Evolutionary conservation across 31 red algal genomes (phyloP), one percentile per base, ranked within the genome.

Genomic region (Asparagopsis taxiformis): DNA sequence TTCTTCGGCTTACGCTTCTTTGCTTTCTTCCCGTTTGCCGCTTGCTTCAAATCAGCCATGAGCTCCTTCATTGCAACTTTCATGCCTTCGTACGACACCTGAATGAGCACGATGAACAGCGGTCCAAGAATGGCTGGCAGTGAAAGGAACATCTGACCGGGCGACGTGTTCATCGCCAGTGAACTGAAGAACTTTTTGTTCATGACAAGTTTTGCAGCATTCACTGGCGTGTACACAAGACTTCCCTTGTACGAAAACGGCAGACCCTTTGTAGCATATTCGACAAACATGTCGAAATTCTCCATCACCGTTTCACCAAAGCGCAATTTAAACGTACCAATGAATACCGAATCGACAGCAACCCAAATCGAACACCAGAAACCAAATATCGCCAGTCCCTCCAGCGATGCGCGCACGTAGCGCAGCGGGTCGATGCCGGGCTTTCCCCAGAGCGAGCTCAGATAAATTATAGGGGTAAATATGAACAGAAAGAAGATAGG

Each of bases 111-210:
- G 29, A 91, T 82, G 59, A 91, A 82, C 55, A 91, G 52, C 22
- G 87, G 87, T 11, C 87, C 87, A 26, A 91, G 77, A 62, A 91
- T 75, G 41, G 77, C 68, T 0, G 87, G 87, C n/a, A 91, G 77
- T n/a, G 67, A 75, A 33, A 91, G 33, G 59, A 91, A 91, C 62
- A 91, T 91, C 62, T 91, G 87, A 20, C 87, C 87, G 19, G 87
- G 77, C 17, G 68, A 82, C 11, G 87, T 82, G 51, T 91, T 74
- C 24, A 65, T 63, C 1, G 72, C 68, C 0, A 91, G 23, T 11
- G 67, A 61, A 0, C 62, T 57, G 17, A 76, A 49, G 25, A 68
- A 76, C n/a, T 52, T 51, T 49, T 62, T 46, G 41, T 62, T 87
- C 16, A 59, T 8, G 32, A 87, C 72, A 31, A 52, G 28, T 51